Evolutionary conservation across 495 filamentous ascomycete genomes (phyloP), one percentile per base, ranked within the genome.

Genomic region (Penicillium cinerascens): DNA sequence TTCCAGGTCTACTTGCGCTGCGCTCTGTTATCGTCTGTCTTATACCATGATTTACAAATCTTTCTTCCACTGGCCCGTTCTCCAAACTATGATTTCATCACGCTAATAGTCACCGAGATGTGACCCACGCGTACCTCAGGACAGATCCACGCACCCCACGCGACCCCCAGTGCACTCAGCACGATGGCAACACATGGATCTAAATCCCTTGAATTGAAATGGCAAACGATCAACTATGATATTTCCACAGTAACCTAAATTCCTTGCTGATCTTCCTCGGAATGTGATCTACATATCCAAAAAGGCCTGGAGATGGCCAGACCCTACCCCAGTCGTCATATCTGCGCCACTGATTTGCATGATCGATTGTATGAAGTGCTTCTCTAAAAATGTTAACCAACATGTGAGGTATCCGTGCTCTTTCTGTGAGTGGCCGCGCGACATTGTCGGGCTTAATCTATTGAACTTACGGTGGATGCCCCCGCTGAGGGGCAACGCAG

Each of bases 261-360:
- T 13, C 44, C 18, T 36, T 11, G 13, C 1, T 20, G 40, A 44
- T 36, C 27, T 21, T 4, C 4, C n/a, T 38, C 21, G 49, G 42
- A 52, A 52, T 52, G 49, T 38, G 41, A 44, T 39, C 29, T n/a
- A n/a, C n/a, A n/a, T 0, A 45, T 43, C 35, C 49, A 26, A 17
- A 23, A 16, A 3, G 29, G 25, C 22, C 25, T 29, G n/a, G 25
- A 15, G 22, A 17, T 42, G 26, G 15, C 23, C 16, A 25, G 22
- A 20, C n/a, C n/a, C 16, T 27, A 13, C 43, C 43, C 26, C 26
- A 29, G 26, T 10, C 26, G 21, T 45, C 15, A 22, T 27, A 45
- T 22, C 13, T 20, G 23, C 25, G 40, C 16, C 13, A 49, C 42
- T 49, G 26, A 29, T 29, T 6, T 2, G 11, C 2, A 29, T 8